Evolutionary conservation across 2,329 filamentous ascomycete species (phyloP).

Genomic region (Cucurbitaria berberidis): DNA sequence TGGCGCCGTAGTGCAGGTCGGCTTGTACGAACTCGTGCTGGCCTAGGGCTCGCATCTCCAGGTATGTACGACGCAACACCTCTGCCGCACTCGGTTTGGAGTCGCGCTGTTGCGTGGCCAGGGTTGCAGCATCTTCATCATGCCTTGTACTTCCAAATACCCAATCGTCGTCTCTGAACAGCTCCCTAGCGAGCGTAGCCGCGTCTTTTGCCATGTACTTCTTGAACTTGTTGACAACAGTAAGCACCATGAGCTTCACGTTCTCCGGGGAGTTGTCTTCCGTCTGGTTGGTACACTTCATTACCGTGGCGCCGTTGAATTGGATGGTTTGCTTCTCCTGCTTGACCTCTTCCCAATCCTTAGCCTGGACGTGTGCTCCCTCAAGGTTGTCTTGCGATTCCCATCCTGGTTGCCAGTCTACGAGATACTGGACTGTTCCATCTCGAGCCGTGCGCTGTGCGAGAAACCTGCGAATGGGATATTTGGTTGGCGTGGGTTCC

Average conservation of each 20-base stretch:
- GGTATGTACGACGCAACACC: background rate
- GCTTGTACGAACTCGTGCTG: background rate
- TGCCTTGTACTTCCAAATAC: background rate
- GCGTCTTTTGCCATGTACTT: background rate
- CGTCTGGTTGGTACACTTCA: background rate
- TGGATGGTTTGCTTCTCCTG: background rate
- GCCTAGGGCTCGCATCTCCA: background rate
- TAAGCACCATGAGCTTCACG: background rate
- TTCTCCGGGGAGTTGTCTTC: background rate
- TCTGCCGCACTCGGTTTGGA: background rate
- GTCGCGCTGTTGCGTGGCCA: background rate
- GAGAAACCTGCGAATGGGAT: background rate
- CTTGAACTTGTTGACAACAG: background rate
- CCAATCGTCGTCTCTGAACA: background rate
- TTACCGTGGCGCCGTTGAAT: background rate
- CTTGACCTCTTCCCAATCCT: background rate
- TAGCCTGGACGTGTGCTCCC: background rate
- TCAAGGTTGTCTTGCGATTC: background rate
- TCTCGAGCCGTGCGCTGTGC: background rate
- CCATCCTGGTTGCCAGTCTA: background rate
- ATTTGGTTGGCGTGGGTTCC: background rate
- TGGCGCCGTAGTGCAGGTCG: background rate
- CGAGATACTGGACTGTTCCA: background rate
- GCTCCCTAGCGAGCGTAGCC: background rate
- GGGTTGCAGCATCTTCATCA: background rate